Evolutionary conservation across 2,329 filamentous ascomycete species (phyloP), one percentile per base, ranked within the genome.

Genomic region (Alternaria incomplexa): DNA sequence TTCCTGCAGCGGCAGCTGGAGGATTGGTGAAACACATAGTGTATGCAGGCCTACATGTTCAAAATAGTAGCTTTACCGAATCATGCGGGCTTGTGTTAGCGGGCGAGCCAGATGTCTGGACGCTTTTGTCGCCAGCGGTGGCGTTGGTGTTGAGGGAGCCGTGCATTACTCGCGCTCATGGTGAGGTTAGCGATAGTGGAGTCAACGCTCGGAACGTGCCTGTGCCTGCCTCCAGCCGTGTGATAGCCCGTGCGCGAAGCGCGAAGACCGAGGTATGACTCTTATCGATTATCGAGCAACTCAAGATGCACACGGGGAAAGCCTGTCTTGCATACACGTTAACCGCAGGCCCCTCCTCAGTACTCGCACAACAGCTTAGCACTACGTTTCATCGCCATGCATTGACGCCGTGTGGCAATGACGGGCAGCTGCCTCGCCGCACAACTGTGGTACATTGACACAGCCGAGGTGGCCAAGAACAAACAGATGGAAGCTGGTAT

Each of bases 71-170:
- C 45, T 55, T 52, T 64, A 45, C 58, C 61, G 56, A 62, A 61
- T 62, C 48, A 69, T 73, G 70, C 68, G 58, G 62, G 57, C 66
- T 64, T 56, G 64, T 50, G 44, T 52, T 63, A 56, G 32, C 62
- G 61, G 62, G 58, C 69, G 66, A 70, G 69, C 65, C 64, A 67
- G 60, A 65, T 56, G 20, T 40, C 48, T 52, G 59, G 64, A 52
- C 52, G 46, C 50, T 64, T 66, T 64, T 67, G 66, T 67, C 67
- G 71, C 66, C 62, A 62, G 58, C 48, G 56, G 53, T 44, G 30
- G 71, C 74, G 72, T 70, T 75, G 73, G 73, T 77, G 73, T 76
- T 76, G 72, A 75, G 71, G 70, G 71, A 40, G 69, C 63, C 60
- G 30, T 32, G 30, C 30, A 59, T 54, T 53, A 61, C 52, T 61